Percentiles rank a stretch among this genome's conserved stretches.
Conservation (phyloP, 495 filamentous ascomycete genomes). For the Copromyces sp. region DNA sequence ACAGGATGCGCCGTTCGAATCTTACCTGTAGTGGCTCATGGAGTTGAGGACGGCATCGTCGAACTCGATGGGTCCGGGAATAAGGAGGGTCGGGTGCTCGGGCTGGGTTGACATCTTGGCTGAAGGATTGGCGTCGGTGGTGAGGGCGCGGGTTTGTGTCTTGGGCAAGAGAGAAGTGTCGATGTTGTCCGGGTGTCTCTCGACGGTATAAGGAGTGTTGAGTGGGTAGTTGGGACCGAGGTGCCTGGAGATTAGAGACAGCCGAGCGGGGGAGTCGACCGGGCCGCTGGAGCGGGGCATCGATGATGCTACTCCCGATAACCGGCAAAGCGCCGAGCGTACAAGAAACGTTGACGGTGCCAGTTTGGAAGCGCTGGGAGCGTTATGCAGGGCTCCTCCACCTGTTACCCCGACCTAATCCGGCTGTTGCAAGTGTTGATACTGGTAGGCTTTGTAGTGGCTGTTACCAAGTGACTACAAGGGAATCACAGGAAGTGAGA, state of each 20-base stretch:
- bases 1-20: background rate
- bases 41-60: slow-evolving; percentile 93
- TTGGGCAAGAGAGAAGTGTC: slow-evolving; percentile 22
- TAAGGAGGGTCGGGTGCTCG: slow-evolving; percentile 73
- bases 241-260: slow-evolving; percentile 76
- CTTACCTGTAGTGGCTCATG: slow-evolving; percentile 89
- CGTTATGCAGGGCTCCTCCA: background rate
- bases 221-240: slow-evolving; percentile 43
- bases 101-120: slow-evolving; percentile 68
- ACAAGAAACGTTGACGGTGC: slow-evolving; percentile 8
- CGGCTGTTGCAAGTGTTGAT: background rate
- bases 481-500: background rate
- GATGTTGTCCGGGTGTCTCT: slow-evolving; percentile 51
- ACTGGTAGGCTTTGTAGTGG: background rate
- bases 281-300: slow-evolving; percentile 37
- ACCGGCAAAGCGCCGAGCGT: slow-evolving; percentile 19
- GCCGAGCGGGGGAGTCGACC: slow-evolving; percentile 55
- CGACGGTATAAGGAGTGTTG: slow-evolving; percentile 40
- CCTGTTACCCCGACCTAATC: background rate
- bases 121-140: slow-evolving; percentile 9
- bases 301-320: slow-evolving; percentile 24
- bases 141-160: slow-evolving; percentile 25
- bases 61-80: slow-evolving; percentile 96
- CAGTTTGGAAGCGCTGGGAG: slow-evolving; percentile 12
- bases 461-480: background rate